phyloP scores from a whole-genome alignment of 305 asterid genomes.

The Fraxinus sp. region DNA sequence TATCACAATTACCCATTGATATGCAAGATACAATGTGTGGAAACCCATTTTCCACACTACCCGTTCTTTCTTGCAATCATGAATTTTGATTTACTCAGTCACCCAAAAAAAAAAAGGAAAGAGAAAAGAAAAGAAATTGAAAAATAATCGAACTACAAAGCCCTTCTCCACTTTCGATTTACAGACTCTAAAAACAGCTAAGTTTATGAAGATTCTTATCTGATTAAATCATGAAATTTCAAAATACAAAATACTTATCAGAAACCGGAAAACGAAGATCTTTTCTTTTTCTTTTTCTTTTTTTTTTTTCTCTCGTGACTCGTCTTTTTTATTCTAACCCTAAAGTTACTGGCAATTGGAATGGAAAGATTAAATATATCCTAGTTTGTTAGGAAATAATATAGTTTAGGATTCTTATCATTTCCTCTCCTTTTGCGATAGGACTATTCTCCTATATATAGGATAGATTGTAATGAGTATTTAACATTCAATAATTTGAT shows the following conservation, averaged over 20 bases:
- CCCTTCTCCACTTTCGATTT: neutral
- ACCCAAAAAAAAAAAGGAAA: neutral
- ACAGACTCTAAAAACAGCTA: neutral
- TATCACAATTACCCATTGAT: neutral
- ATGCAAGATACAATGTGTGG: neutral
- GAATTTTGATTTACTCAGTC: neutral
- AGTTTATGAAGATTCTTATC: neutral
- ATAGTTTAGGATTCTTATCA: neutral
- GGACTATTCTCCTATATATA: neutral
- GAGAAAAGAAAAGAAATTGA: neutral
- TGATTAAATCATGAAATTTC: neutral
- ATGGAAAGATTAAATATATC: neutral
- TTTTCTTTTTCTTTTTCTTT: neutral
- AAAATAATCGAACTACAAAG: neutral
- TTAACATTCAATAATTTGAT: neutral
- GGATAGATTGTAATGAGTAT: neutral
- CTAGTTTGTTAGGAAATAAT: neutral
- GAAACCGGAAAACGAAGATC: neutral
- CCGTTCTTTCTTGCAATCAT: neutral
- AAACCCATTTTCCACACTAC: neutral
- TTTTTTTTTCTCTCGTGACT: neutral
- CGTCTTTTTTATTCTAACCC: neutral
- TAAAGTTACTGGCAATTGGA: neutral
- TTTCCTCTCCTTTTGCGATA: neutral
- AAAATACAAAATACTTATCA: neutral